Evolutionary conservation across 768 basidiomycete species (phyloP), one percentile per base, ranked within the genome.

Genomic region (Lactarius tabidus): DNA sequence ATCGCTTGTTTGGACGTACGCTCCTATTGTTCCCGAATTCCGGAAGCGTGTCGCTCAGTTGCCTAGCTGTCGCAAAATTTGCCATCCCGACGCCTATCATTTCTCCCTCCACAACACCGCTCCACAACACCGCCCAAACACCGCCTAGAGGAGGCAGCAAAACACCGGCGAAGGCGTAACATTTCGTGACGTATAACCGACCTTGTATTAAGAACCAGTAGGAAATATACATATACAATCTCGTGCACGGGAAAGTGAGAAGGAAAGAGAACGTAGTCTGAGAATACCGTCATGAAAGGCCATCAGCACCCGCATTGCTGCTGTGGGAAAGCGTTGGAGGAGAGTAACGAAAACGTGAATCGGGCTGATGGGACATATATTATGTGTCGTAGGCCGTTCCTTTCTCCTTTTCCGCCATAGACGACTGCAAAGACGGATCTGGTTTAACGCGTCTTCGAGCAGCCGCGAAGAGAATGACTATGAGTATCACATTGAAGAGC

Each of bases 401-500:
- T 26, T 66, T 65, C 31, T 61, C 65, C 23, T 8, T 65, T 10
- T 33, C 53, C 15, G 33, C 15, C 2, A 43, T 33, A 23, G 59
- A 33, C 9, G n/a, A 20, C 20, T 12, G 33, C 6, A 56, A 62
- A 35, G 55, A n/a, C 51, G 23, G 29, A 29, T 53, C 60, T n/a
- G 29, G 29, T 39, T 18, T 26, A 18, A 9, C 28, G 10, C 28
- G 51, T 54, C 51, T 58, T 53, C 57, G 38, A 14, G 60, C 48
- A 31, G 65, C 65, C 41, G 41, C 28, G 28, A 66, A 54, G 38
- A 66, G 65, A 48, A 66, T 23, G 33, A 26, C 4, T 17, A 66
- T 35, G 33, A 62, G 52, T 17, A 59, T 2, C n/a, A 9, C 0
- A 6, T 7, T 23, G 26, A 58, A 58, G 39, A 66, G 33, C 28